A percentile compares a stretch with the other conserved stretches of the same genome.
Conservation (phyloP, 768 basidiomycete genomes). For the Calocybe indica region DNA sequence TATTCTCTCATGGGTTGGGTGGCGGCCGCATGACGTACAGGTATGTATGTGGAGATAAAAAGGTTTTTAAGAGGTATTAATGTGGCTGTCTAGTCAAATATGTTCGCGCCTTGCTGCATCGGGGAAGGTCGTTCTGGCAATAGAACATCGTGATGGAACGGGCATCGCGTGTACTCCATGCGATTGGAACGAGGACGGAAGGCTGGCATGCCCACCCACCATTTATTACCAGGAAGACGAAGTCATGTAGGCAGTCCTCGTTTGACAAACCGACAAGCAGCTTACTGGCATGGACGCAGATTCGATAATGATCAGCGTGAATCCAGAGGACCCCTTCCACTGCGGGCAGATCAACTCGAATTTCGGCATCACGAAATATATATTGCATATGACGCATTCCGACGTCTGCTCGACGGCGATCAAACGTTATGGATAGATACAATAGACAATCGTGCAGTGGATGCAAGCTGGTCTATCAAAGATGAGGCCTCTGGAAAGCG, state of each 20-base stretch:
- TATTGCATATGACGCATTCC: conserved; percentile 53
- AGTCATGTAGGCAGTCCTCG: conserved; percentile 37
- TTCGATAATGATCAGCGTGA: conserved; percentile 8
- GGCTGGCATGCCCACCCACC: conserved; percentile 17
- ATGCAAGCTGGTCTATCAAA: conserved; percentile 32
- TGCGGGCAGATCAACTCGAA: conserved; percentile 65
- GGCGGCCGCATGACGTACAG: conserved; percentile 71
- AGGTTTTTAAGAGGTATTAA: conserved; percentile 1
- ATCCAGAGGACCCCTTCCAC: conserved; percentile 28
- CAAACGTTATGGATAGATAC: conserved; percentile 25
- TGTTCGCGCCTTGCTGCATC: conserved; percentile 70
- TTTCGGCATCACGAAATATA: conserved; percentile 70
- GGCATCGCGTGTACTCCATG: conserved; percentile 44
- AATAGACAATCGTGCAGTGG: conserved; percentile 30
- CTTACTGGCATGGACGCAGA: too few relatives aligned
- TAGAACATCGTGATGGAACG: conserved; percentile 84
- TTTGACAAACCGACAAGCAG: background rate
- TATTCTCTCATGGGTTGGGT: conserved; percentile 83
- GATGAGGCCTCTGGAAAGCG: conserved; percentile 14
- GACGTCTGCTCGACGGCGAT: conserved; percentile 38
- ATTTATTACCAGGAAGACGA: conserved; percentile 54
- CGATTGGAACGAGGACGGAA: conserved; percentile 23
- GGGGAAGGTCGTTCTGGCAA: conserved; percentile 74
- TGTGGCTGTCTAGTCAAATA: conserved; percentile 43
- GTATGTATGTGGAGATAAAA: conserved; percentile 16